phyloP scores from a whole-genome alignment of 352 stramenopile genomes.

The Phytopythium litorale region DNA sequence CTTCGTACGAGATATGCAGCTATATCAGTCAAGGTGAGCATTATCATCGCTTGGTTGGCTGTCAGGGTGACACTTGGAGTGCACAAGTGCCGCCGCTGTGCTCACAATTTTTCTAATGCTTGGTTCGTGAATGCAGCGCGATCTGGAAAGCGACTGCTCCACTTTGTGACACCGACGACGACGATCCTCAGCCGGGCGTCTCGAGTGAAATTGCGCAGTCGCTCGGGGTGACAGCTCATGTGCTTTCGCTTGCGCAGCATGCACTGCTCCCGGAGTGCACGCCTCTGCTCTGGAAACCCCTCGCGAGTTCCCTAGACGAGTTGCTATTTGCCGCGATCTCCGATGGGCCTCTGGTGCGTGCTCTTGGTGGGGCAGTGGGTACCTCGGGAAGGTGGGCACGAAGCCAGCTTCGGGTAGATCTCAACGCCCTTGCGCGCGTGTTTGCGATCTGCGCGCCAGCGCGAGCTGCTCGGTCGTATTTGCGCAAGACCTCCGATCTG shows the following conservation, averaged over 20 bases:
- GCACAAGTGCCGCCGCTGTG: background rate
- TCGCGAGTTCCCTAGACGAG: constrained; percentile 33
- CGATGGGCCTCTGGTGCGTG: constrained; percentile 4
- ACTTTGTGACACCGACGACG: background rate
- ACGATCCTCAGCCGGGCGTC: constrained; percentile 10
- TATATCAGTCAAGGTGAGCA: constrained; percentile 27
- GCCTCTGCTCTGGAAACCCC: constrained; percentile 25
- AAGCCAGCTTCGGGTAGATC: constrained; percentile 38
- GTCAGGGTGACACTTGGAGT: background rate
- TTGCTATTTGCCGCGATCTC: constrained; percentile 29
- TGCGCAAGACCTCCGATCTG: constrained; percentile 47
- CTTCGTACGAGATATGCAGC: constrained; percentile 26
- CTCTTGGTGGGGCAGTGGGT: constrained; percentile 7
- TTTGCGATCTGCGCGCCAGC: constrained; percentile 30
- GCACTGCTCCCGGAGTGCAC: constrained; percentile 23
- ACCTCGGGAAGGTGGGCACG: constrained; percentile 6
- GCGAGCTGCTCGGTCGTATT: constrained; percentile 26
- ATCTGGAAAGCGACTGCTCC: constrained; percentile 11
- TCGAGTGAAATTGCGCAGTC: constrained; percentile 32
- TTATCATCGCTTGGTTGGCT: constrained; percentile 8
- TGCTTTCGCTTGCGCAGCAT: constrained; percentile 21
- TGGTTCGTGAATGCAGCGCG: constrained; percentile 11
- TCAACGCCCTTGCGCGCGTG: constrained; percentile 27
- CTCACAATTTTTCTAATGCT: constrained; percentile 6
- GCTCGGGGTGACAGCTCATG: constrained; percentile 22